phyloP scores from a whole-genome alignment of 306 rosid species.

The Alnus rubra region DNA sequence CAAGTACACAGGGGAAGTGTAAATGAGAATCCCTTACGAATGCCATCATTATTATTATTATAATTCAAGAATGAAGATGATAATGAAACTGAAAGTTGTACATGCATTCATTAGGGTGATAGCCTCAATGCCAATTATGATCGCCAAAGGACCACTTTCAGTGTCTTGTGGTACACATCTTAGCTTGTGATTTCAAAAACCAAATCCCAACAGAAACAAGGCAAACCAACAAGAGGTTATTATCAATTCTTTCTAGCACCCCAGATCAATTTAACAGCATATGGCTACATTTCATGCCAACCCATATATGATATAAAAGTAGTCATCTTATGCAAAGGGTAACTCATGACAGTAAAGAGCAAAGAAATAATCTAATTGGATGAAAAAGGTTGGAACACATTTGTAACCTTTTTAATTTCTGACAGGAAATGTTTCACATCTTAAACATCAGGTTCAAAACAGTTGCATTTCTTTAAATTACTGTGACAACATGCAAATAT shows the following conservation, averaged over 20 bases:
- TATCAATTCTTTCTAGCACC: neutral
- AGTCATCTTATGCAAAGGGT: neutral
- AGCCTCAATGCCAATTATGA: neutral
- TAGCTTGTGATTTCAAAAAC: too few species aligned
- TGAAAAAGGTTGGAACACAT: neutral
- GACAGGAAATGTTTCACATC: neutral
- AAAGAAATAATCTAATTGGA: neutral
- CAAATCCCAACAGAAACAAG: neutral
- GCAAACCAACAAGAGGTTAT: neutral
- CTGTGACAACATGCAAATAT: conserved; percentile 4
- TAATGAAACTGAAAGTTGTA: neutral
- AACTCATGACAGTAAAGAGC: neutral
- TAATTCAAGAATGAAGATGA: neutral
- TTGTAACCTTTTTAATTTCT: conserved; percentile 2
- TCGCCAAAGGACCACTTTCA: too few species aligned
- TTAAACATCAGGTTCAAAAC: conserved; percentile 16
- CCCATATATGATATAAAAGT: neutral
- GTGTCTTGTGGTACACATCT: too few species aligned
- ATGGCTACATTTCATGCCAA: neutral
- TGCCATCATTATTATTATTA: too few species aligned
- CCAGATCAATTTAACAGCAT: neutral
- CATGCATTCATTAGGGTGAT: neutral
- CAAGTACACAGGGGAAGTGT: too few species aligned
- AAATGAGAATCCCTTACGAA: too few species aligned
- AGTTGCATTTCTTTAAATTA: neutral